These are phyloP conservation scores for Corymbia citriodora DNA, from an alignment of 441 rosid genomes.

Conservation along the genomic window DNA sequence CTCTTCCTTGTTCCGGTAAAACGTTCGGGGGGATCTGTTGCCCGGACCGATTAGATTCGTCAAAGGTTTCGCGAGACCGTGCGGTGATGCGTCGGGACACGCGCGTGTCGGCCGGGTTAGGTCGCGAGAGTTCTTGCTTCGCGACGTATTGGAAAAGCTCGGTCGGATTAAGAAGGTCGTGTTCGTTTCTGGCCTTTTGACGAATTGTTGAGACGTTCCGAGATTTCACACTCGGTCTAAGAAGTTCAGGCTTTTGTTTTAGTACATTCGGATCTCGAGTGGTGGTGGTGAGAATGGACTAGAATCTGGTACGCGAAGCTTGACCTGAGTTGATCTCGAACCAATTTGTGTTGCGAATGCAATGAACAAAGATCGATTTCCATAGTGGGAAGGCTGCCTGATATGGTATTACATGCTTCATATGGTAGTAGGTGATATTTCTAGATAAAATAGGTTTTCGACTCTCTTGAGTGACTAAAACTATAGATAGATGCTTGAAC, in stretches of 20 bases:
- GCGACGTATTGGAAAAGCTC: neutral
- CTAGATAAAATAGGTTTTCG: no score
- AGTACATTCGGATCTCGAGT: no score
- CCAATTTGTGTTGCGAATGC: neutral
- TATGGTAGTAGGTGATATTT: no score
- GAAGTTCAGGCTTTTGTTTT: no score
- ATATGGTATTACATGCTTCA: no score
- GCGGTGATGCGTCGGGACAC: neutral
- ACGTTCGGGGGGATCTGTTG: neutral
- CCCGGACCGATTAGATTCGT: neutral
- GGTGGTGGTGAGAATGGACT: no score
- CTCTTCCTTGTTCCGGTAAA: neutral
- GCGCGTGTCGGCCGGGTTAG: neutral
- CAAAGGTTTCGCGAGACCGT: neutral
- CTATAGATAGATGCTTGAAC: neutral
- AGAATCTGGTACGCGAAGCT: neutral
- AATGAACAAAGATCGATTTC: neutral
- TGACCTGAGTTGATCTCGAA: no score
- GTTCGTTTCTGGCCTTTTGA: neutral
- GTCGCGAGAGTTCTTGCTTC: neutral
- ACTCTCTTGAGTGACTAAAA: neutral
- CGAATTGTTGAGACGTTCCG: neutral
- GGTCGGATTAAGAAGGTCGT: neutral
- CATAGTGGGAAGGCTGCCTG: fast-evolving
- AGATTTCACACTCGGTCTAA: neutral